These are phyloP conservation scores for Corymbia maculata DNA, from an alignment of 345 rosid genomes.

Conservation along the genomic window DNA sequence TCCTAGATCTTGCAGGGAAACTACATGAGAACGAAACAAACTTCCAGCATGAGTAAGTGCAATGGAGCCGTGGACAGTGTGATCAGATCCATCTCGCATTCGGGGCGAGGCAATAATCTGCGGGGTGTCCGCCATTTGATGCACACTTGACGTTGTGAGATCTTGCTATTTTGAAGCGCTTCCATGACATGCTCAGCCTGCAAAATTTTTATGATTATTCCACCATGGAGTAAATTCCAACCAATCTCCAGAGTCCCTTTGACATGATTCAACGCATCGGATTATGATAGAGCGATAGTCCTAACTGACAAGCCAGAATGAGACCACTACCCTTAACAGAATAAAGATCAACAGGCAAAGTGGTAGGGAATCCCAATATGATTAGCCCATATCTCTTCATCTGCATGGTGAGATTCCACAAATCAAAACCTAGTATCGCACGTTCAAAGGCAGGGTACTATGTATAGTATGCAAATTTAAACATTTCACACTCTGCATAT, in stretches of 20 bases:
- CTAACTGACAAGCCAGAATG: background rate
- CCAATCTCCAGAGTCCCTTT: conserved; percentile 21
- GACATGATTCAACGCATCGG: conserved; percentile 22
- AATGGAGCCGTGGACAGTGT: too few species aligned
- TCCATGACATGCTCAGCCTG: conserved; percentile 30
- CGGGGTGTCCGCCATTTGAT: conserved; percentile 61
- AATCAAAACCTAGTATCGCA: background rate
- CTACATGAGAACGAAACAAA: conserved; percentile 19
- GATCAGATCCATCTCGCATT: conserved; percentile 43
- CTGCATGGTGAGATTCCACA: background rate
- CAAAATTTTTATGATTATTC: conserved; percentile 26
- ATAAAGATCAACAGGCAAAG: background rate
- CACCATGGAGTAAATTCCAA: background rate
- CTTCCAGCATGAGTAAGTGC: too few species aligned
- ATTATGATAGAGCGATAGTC: background rate
- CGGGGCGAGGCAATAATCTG: conserved; percentile 50
- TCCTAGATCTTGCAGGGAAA: conserved; percentile 35
- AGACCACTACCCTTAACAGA: background rate
- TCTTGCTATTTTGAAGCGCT: conserved; percentile 25
- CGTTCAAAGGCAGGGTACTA: background rate
- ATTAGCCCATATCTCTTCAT: background rate
- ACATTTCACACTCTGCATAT: background rate
- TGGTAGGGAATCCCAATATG: background rate
- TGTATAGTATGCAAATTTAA: background rate
- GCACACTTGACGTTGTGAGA: conserved; percentile 42